A percentile compares a stretch with the other conserved stretches of the same genome.
phyloP scores from a whole-genome alignment of 2,329 filamentous ascomycete genomes.

The Ramularia endophylla region DNA sequence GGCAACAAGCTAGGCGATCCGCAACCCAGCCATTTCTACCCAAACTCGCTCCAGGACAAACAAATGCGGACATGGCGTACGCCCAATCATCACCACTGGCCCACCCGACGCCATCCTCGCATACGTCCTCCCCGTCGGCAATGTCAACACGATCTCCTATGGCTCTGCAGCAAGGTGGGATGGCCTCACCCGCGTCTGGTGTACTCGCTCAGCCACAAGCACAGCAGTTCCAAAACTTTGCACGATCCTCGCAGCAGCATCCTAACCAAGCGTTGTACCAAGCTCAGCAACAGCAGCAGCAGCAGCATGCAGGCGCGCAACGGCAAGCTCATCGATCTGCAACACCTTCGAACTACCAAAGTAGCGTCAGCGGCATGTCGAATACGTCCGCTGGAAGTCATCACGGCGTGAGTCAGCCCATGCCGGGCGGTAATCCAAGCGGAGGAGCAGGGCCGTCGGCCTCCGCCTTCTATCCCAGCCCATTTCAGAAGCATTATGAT shows the following conservation, averaged over 20 bases:
- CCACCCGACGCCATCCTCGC: slow-evolving; percentile 77
- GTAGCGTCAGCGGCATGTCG: slow-evolving; percentile 29
- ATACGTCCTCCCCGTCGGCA: slow-evolving; percentile 61
- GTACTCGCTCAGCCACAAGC: slow-evolving; percentile 47
- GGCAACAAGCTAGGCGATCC: slow-evolving; percentile 48
- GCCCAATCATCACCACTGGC: slow-evolving; percentile 62
- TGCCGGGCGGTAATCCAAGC: slow-evolving; percentile 33
- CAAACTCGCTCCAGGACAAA: slow-evolving; percentile 34
- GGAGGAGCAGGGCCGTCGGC: slow-evolving; percentile 28
- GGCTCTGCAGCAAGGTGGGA: slow-evolving; percentile 54
- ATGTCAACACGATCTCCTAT: slow-evolving; percentile 54
- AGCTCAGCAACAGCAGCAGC: slow-evolving; percentile 26
- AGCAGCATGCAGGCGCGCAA: slow-evolving; percentile 31
- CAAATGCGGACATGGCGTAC: slow-evolving; percentile 37
- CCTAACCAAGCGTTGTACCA: slow-evolving; percentile 39
- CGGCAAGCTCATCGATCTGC: slow-evolving; percentile 15
- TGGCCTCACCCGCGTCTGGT: slow-evolving; percentile 56
- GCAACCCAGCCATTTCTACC: slow-evolving; percentile 28
- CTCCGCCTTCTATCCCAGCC: slow-evolving; percentile 68
- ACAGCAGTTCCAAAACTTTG: slow-evolving; percentile 38
- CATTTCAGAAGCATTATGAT: slow-evolving; percentile 91
- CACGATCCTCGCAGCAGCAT: slow-evolving; percentile 37
- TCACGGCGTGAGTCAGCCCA: slow-evolving; percentile 13
- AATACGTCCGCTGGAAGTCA: slow-evolving; percentile 21
- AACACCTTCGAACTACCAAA: slow-evolving; percentile 20